Evolutionary conservation across 495 filamentous ascomycete genomes (phyloP).

Genomic region (Gamarada debralockiae): DNA sequence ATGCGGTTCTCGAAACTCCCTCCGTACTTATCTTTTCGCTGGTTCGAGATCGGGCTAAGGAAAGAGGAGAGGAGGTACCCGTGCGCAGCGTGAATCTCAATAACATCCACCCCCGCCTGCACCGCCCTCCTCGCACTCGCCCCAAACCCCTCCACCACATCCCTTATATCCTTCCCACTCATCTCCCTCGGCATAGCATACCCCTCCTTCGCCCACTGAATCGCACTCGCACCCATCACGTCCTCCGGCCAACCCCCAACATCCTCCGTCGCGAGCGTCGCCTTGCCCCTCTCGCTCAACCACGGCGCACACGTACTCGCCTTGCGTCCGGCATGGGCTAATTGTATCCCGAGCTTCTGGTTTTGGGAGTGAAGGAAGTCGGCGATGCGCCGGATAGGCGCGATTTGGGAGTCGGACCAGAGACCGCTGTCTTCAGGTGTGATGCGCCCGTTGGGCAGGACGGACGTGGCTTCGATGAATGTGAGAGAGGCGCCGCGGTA

Average conservation of each 20-base stretch:
- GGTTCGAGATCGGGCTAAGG: slow-evolving; percentile 58
- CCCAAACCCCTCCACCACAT: slow-evolving; percentile 56
- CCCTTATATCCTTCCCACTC: slow-evolving; percentile 57
- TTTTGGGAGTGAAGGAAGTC: slow-evolving; percentile 60
- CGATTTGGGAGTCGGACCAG: slow-evolving; percentile 68
- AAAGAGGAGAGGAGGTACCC: slow-evolving; percentile 65
- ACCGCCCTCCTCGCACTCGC: slow-evolving; percentile 57
- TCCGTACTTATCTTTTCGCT: slow-evolving; percentile 53
- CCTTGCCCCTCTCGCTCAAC: slow-evolving; percentile 34
- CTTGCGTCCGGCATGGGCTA: slow-evolving; percentile 74
- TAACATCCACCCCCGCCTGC: slow-evolving; percentile 64
- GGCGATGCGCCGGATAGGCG: slow-evolving; percentile 55
- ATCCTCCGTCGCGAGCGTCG: slow-evolving; percentile 44
- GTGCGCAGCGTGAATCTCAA: slow-evolving; percentile 60
- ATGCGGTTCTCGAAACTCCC: slow-evolving; percentile 55
- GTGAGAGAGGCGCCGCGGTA: slow-evolving; percentile 61
- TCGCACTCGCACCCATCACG: slow-evolving; percentile 52
- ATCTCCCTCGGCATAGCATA: slow-evolving; percentile 52
- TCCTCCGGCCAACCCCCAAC: slow-evolving; percentile 67
- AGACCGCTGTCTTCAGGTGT: slow-evolving; percentile 65
- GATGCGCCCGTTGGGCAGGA: slow-evolving; percentile 66
- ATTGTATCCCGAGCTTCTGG: slow-evolving; percentile 66
- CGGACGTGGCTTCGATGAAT: slow-evolving; percentile 66
- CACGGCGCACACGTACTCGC: slow-evolving; percentile 61
- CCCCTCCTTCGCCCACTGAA: slow-evolving; percentile 30